Base-by-base conservation (phyloP, 192 early-diverging fungal genomes). In the Rhizoclosmatium globosum region DNA sequence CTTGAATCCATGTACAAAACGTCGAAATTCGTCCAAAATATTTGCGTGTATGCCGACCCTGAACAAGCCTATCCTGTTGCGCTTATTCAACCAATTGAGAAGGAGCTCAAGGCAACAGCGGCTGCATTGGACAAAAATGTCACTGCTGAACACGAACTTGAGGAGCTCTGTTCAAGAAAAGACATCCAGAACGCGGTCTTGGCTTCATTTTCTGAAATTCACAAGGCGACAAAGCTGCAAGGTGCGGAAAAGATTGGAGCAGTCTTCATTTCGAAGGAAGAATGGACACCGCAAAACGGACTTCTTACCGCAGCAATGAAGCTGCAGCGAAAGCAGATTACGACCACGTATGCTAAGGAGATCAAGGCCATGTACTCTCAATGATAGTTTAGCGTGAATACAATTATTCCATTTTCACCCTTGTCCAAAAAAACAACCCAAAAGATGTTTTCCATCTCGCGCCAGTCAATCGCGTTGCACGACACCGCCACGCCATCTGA, bases 281-380 rank as follows among this genome's bases (percentile, higher is more conserved):
- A 94, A 79, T 99, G 97, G 97, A 97, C 95, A 4, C 88, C 95
- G 6, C 90, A 97, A 85, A 94, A 92, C 84, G 90, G 90, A 4
- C 84, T 92, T 74, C 80, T 92, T 17, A 99, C 97, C 21, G 94
- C 97, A 31, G 96, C 96, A 17, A 93, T 92, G 84, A 99, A 99
- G 86, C 83, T 99, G 67, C 92, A 95, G 60, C 92, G 97, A 47
- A 90, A 88, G 41, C 94, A 90, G 57, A 93, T 99, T 60, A 85
- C 86, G 68, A 85, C 91, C 69, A 83, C 79, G 39, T 94, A 94
- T 82, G 87, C 90, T 69, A 39, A 17, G 4, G 23, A 64, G 9
- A 74, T 74, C 43, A 11, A 21, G 6, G 43, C 13, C 11, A 60
- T 74, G 57, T 74, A 74, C 73, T 9, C 48, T 68, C 6, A 4